phyloP scores from a whole-genome alignment of 495 filamentous ascomycete genomes.

The Hypoxylon rickii region DNA sequence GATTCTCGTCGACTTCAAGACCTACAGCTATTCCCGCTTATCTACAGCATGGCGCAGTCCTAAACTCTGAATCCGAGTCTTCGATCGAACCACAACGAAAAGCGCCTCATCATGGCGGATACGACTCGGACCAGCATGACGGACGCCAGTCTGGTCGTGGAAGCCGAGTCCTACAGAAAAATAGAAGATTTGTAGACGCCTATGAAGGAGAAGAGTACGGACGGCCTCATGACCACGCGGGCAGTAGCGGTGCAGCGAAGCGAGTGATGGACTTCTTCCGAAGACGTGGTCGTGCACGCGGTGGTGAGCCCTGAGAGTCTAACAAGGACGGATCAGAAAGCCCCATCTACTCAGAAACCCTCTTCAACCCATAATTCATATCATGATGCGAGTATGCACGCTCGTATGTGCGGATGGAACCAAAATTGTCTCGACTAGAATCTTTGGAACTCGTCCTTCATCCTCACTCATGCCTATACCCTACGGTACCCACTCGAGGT shows the following conservation, averaged over 20 bases:
- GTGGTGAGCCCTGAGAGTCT: slow-evolving; percentile 55
- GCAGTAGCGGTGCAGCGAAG: slow-evolving; percentile 81
- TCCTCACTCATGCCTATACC: slow-evolving; percentile 28
- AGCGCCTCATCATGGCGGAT: slow-evolving; percentile 41
- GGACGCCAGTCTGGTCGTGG: slow-evolving; percentile 37
- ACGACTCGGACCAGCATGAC: slow-evolving; percentile 44
- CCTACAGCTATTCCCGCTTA: slow-evolving; percentile 45
- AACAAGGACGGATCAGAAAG: too few species aligned
- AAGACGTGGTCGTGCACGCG: slow-evolving; percentile 76
- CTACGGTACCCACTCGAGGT: slow-evolving; percentile 28
- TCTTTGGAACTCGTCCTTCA: slow-evolving; percentile 28
- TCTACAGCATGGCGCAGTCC: slow-evolving; percentile 47
- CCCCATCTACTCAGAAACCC: background rate
- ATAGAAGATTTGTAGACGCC: slow-evolving; percentile 88
- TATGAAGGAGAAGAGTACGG: slow-evolving; percentile 75
- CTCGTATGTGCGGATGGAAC: slow-evolving; percentile 13
- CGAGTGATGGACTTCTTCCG: slow-evolving; percentile 99
- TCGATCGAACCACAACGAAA: slow-evolving; percentile 48
- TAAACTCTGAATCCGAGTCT: slow-evolving; percentile 53
- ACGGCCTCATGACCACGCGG: slow-evolving; percentile 66
- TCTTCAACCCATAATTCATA: too few species aligned
- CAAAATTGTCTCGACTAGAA: slow-evolving; percentile 22
- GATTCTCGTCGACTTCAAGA: slow-evolving; percentile 27
- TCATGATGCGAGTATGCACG: slow-evolving; percentile 4
- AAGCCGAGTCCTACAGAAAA: slow-evolving; percentile 73